phyloP scores from a whole-genome alignment of 768 basidiomycete species.

The Macrocybe gigantea region DNA sequence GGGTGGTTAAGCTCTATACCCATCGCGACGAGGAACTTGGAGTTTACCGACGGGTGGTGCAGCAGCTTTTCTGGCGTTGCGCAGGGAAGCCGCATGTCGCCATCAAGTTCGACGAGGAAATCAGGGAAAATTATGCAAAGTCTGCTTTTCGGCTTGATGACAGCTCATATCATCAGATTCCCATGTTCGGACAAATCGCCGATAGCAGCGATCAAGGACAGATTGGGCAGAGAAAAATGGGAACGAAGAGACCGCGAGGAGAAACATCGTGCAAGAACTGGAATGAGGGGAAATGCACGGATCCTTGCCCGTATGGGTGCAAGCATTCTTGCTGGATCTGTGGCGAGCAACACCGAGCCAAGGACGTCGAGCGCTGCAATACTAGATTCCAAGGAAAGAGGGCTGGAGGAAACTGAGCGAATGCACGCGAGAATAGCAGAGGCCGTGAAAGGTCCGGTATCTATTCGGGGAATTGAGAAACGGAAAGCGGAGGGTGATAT shows the following conservation, averaged over 20 bases:
- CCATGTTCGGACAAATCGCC: neutral
- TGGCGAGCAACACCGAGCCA: neutral
- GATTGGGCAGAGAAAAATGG: neutral
- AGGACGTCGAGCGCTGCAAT: too few species aligned
- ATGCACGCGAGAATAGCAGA: too few species aligned
- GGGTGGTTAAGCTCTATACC: neutral
- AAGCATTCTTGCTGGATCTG: neutral
- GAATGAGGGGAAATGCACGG: neutral
- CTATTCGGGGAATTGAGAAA: too few species aligned
- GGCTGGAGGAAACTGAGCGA: too few species aligned
- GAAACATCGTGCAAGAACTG: neutral
- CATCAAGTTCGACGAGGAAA: constrained; percentile 7
- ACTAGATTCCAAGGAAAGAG: too few species aligned
- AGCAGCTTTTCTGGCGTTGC: constrained; percentile 7
- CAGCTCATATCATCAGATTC: neutral
- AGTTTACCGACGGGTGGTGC: neutral
- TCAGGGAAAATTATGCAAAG: constrained; percentile 7
- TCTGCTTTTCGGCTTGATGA: constrained; percentile 7
- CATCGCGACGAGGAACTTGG: neutral
- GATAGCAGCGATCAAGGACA: neutral
- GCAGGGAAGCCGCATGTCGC: constrained; percentile 3
- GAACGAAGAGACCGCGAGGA: neutral
- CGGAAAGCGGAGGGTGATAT: neutral
- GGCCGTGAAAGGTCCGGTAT: too few species aligned
- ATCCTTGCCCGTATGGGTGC: neutral